These are phyloP conservation scores for Breviolum minutum DNA, from an alignment of 73 alveolate species.

Conservation along the genomic window DNA sequence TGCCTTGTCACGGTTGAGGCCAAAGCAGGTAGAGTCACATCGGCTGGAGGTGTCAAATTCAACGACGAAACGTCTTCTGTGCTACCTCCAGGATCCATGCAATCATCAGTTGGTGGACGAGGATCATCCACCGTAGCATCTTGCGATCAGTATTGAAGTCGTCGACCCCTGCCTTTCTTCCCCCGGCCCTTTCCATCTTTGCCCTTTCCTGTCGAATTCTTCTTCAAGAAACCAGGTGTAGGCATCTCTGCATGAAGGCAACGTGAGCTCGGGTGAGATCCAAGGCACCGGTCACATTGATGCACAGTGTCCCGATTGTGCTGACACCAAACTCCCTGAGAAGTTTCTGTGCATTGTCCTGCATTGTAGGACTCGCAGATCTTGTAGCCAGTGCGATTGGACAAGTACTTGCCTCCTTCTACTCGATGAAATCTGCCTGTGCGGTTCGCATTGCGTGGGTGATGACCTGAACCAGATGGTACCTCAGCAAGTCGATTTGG, in stretches of 20 bases:
- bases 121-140: not conserved
- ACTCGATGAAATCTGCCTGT: not conserved
- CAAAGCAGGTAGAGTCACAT: not conserved
- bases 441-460: not conserved
- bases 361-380: too few species aligned
- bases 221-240: not conserved
- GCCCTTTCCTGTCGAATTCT: not conserved
- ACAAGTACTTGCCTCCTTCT: not conserved
- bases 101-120: too few species aligned
- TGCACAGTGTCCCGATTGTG: not conserved
- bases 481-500: not conserved
- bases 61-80: not conserved
- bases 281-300: not conserved
- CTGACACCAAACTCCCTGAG: not conserved
- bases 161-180: not conserved
- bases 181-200: not conserved
- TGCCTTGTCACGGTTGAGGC: too few species aligned
- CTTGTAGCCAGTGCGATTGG: constrained; percentile 10
- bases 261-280: not conserved
- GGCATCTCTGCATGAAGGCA: not conserved
- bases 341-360: not conserved
- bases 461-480: not conserved
- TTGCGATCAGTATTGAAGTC: not conserved
- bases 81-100: not conserved
- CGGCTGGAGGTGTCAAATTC: not conserved